Conservation (phyloP, 2,329 filamentous ascomycete species). For the Colletotrichum sp. region DNA sequence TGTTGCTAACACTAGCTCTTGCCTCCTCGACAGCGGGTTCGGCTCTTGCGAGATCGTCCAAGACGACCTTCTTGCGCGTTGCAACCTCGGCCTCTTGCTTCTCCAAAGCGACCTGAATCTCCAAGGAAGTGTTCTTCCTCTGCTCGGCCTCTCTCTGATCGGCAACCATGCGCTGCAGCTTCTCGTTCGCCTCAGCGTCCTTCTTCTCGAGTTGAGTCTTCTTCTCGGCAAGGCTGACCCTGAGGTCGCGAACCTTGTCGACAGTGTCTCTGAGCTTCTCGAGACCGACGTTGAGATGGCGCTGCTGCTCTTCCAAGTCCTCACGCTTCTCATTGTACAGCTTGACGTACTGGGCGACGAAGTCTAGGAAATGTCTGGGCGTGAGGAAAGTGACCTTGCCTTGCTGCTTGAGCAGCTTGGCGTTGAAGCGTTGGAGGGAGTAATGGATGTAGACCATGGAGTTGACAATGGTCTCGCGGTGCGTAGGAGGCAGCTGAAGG, state of each 20-base stretch:
- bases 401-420: constrained; percentile 87
- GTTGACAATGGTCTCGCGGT: constrained; percentile 92
- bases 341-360: constrained; percentile 96
- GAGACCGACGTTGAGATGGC: constrained; percentile 96
- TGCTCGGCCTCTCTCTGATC: constrained; percentile 95
- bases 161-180: constrained; percentile 94
- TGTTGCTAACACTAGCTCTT: constrained; percentile 96
- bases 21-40: constrained; percentile 94
- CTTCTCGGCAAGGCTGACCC: constrained; percentile 90
- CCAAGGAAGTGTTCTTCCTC: constrained; percentile 83
- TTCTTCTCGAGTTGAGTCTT: constrained; percentile 92
- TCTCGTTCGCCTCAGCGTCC: constrained; percentile 94
- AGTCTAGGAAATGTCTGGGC: constrained; percentile 95
- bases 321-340: constrained; percentile 98
- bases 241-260: constrained; percentile 93
- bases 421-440: constrained; percentile 89
- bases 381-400: constrained; percentile 92
- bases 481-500: constrained; percentile 82
- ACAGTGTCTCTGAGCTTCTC: constrained; percentile 97
- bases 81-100: constrained; percentile 90
- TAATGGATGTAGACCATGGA: constrained; percentile 99
- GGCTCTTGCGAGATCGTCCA: constrained; percentile 85
- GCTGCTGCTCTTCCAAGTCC: constrained; percentile 97
- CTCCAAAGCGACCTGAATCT: constrained; percentile 86
- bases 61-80: constrained; percentile 79